Conservation (phyloP, 1,284 basidiomycete genomes). For the Fomitopsis palustris region DNA sequence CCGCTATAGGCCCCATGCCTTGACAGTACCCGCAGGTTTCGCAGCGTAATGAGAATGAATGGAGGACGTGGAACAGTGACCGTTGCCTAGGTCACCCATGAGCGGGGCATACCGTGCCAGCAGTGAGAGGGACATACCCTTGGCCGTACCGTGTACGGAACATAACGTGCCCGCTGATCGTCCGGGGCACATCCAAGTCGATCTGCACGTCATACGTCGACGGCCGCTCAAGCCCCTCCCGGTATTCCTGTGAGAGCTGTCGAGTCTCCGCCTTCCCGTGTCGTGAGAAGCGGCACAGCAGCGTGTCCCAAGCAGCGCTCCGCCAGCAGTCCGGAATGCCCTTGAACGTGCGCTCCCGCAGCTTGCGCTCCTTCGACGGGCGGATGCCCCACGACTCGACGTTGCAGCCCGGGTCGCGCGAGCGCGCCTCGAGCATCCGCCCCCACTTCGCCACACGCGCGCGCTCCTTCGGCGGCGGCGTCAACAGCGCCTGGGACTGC, state of each 20-base stretch:
- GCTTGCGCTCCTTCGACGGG: conserved; percentile 57
- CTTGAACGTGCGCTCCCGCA: conserved; percentile 83
- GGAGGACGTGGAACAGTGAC: conserved; percentile 91
- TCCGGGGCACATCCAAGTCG: conserved; percentile 96
- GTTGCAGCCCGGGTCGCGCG: conserved; percentile 76
- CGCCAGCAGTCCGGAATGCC: conserved; percentile 97
- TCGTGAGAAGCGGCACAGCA: conserved; percentile 54
- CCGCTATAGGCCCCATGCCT: conserved; percentile 98
- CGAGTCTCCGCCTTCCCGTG: conserved; percentile 41
- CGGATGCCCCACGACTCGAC: conserved; percentile 71
- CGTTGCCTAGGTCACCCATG: conserved; percentile 66
- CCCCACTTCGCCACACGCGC: conserved; percentile 84
- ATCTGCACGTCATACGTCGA: conserved; percentile 95
- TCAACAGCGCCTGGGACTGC: conserved; percentile 39
- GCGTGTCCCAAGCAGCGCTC: conserved; percentile 85
- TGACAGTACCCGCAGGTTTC: conserved; percentile 95
- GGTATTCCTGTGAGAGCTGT: conserved; percentile 53
- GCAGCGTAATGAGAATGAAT: conserved; percentile 87
- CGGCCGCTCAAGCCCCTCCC: conserved; percentile 67
- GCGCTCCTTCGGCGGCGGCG: conserved; percentile 57
- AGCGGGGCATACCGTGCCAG: neutral
- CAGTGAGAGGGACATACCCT: conserved; percentile 53
- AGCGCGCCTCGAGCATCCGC: conserved; percentile 73
- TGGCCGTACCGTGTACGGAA: conserved; percentile 96
- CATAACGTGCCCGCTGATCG: conserved; percentile 92